Conservation (phyloP, 345 rosid species). For the Arabidopsis suecica region DNA sequence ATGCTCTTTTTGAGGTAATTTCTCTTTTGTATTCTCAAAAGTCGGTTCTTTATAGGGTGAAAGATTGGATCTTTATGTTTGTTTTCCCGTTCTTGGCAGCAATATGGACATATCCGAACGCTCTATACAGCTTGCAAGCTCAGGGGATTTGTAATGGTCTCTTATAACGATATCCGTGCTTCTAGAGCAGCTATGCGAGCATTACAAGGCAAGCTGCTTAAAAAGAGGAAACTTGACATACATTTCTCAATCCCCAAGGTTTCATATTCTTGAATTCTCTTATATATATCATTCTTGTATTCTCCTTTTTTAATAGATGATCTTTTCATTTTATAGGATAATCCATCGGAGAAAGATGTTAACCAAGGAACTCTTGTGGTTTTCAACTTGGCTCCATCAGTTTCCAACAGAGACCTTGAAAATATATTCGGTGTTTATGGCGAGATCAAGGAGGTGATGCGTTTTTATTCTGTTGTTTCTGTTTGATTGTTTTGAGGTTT, state of each 20-base stretch:
- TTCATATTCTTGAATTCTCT: background rate
- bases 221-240: conserved; percentile 79
- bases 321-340: conserved; percentile 51
- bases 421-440: conserved; percentile 75
- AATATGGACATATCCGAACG: conserved; percentile 75
- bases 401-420: conserved; percentile 72
- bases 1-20: conserved; percentile 67
- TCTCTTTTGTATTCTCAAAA: background rate
- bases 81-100: conserved; percentile 48
- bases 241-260: conserved; percentile 92
- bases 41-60: background rate
- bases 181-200: conserved; percentile 83
- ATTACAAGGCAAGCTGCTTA: conserved; percentile 66
- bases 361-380: conserved; percentile 84
- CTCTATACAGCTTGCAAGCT: conserved; percentile 82
- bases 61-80: conserved; percentile 23
- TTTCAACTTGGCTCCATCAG: conserved; percentile 81
- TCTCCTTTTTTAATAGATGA: background rate
- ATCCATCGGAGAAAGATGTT: conserved; percentile 81
- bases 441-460: conserved; percentile 78
- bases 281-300: background rate
- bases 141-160: conserved; percentile 83
- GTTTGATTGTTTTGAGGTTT: background rate
- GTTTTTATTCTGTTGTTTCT: background rate
- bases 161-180: conserved; percentile 79